Evolutionary conservation across 352 stramenopile species (phyloP).

Genomic region (Lagenidium giganteum): DNA sequence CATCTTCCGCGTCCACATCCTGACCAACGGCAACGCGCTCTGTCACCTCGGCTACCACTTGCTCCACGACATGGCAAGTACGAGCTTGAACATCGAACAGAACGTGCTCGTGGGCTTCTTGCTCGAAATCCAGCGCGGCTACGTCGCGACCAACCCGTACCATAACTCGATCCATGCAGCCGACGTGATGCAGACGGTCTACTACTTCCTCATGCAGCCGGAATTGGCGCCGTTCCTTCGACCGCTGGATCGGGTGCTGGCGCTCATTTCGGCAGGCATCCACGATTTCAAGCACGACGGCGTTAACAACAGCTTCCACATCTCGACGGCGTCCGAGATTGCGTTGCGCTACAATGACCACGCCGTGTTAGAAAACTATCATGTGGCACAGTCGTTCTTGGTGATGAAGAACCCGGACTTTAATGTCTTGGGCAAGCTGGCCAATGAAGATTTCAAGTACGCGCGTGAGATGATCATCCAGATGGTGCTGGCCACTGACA

Average conservation of each 20-base stretch:
- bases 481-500: constrained; percentile 88
- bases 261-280: constrained; percentile 75
- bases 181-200: constrained; percentile 86
- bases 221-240: constrained; percentile 71
- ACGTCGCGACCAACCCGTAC: constrained; percentile 81
- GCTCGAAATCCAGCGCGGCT: constrained; percentile 78
- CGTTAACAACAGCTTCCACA: constrained; percentile 90
- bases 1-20: constrained; percentile 61
- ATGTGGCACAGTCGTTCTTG: constrained; percentile 85
- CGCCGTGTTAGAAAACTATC: constrained; percentile 85
- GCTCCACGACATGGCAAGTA: constrained; percentile 53
- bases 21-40: constrained; percentile 69
- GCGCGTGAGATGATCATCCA: constrained; percentile 86
- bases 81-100: constrained; percentile 59
- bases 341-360: constrained; percentile 88
- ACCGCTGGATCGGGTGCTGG: constrained; percentile 63
- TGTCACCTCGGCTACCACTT: constrained; percentile 75
- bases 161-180: constrained; percentile 88
- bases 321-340: constrained; percentile 81
- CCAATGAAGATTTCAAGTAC: constrained; percentile 81
- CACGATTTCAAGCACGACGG: constrained; percentile 90
- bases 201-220: constrained; percentile 81
- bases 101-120: constrained; percentile 67
- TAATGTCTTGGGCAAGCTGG: constrained; percentile 77
- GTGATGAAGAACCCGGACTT: constrained; percentile 87